Evolutionary conservation across 169 alveolate genomes (phyloP).

Genomic region (Plasmodium gonderi): DNA sequence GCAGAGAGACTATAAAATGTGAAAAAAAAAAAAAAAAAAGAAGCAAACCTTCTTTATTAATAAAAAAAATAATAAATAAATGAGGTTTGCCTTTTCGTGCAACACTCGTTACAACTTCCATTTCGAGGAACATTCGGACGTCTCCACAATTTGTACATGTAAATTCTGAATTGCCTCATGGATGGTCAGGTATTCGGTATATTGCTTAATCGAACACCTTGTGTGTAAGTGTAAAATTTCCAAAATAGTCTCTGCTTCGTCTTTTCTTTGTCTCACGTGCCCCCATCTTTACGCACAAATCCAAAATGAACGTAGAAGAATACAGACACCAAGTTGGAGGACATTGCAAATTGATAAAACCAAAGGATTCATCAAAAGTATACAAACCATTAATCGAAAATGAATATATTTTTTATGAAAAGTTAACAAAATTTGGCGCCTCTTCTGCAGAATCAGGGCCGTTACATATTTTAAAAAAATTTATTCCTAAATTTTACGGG

Average conservation of each 20-base stretch:
- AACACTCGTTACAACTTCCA: neutral
- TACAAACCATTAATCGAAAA: slow-evolving; percentile 81
- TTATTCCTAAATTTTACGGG: slow-evolving; percentile 82
- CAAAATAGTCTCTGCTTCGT: too few relatives aligned
- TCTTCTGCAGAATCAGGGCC: slow-evolving; percentile 80
- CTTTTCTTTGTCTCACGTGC: neutral
- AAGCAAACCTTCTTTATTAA: neutral
- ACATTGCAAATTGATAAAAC: slow-evolving; percentile 79
- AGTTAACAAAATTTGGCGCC: slow-evolving; percentile 74
- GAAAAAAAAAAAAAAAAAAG: neutral
- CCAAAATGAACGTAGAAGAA: slow-evolving; percentile 77
- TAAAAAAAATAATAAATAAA: neutral
- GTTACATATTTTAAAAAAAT: slow-evolving; percentile 78
- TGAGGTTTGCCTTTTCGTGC: too few relatives aligned
- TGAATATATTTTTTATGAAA: slow-evolving; percentile 79
- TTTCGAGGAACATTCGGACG: neutral
- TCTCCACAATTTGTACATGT: neutral
- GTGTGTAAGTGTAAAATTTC: neutral
- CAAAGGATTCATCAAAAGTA: slow-evolving; percentile 79
- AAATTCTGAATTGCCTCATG: neutral
- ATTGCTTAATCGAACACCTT: neutral
- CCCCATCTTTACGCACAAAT: neutral
- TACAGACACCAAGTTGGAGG: slow-evolving; percentile 86
- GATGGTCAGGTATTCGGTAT: neutral
- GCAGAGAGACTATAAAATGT: neutral